These are phyloP conservation scores for Eucalyptus pauciflora DNA, from an alignment of 345 rosid species.

Conservation along the genomic window DNA sequence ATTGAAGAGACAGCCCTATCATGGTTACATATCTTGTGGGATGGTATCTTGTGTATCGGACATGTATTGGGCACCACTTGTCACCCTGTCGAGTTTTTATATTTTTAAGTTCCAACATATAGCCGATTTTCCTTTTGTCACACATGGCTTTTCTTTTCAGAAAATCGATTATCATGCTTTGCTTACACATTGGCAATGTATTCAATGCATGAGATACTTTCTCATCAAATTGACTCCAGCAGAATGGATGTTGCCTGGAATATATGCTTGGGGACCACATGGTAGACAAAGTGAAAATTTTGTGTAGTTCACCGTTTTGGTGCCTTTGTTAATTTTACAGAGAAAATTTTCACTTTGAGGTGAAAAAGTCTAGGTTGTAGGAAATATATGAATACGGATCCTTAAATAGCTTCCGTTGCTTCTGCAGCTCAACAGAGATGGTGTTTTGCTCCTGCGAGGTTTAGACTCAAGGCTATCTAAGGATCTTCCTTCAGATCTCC, in stretches of 20 bases:
- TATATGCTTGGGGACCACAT: background rate
- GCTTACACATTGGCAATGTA: background rate
- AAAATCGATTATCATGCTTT: background rate
- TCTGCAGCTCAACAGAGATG: conserved; percentile 73
- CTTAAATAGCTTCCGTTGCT: background rate
- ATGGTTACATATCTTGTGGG: background rate
- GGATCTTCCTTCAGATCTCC: conserved; percentile 90
- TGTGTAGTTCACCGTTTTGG: background rate
- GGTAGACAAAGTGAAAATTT: background rate
- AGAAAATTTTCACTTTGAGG: background rate
- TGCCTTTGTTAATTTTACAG: background rate
- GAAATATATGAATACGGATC: background rate
- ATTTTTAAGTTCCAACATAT: background rate
- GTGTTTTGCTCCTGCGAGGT: conserved; percentile 82
- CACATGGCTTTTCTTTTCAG: background rate
- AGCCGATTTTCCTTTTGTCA: background rate
- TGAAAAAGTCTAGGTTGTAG: background rate
- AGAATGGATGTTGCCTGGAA: background rate
- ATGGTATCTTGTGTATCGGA: background rate
- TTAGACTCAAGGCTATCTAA: conserved; percentile 91
- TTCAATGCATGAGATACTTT: background rate
- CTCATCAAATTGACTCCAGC: background rate
- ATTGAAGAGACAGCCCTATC: background rate
- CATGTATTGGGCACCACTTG: background rate
- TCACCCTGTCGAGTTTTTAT: background rate